Percentiles rank a stretch among this genome's conserved stretches.
Conservation (phyloP, 495 filamentous ascomycete genomes). For the Durotheca rogersii region DNA sequence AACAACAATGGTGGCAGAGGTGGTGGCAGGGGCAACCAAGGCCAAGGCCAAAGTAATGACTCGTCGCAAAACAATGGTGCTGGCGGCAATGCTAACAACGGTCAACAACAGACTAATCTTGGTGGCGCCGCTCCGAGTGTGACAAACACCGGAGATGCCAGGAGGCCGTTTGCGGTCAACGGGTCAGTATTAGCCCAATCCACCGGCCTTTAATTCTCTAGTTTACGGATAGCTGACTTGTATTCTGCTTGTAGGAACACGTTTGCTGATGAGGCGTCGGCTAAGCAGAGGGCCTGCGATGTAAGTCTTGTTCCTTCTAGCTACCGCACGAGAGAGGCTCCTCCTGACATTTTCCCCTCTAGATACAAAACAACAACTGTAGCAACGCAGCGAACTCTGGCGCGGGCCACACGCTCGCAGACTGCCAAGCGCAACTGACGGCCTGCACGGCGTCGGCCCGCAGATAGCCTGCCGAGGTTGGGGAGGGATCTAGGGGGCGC, state of each 20-base stretch:
- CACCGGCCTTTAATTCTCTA: neutral
- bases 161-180: slow-evolving; percentile 52
- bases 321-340: neutral
- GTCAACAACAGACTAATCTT: slow-evolving; percentile 35
- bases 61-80: slow-evolving; percentile 15
- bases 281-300: slow-evolving; percentile 39
- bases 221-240: no score
- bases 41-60: slow-evolving; percentile 23
- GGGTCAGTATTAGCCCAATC: slow-evolving; percentile 24
- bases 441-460: slow-evolving; percentile 17
- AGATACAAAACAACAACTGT: slow-evolving; percentile 56
- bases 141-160: slow-evolving; percentile 43
- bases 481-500: slow-evolving; percentile 6
- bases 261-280: slow-evolving; percentile 46
- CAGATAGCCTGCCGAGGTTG: neutral
- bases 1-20: slow-evolving; percentile 4
- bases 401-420: slow-evolving; percentile 34
- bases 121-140: slow-evolving; percentile 36
- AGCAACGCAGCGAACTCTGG: slow-evolving; percentile 48
- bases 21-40: no score
- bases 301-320: slow-evolving; percentile 3
- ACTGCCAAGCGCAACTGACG: slow-evolving; percentile 48
- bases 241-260: slow-evolving; percentile 44
- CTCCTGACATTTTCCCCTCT: slow-evolving; percentile 27
- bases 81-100: slow-evolving; percentile 32